These are phyloP conservation scores for Rubus parviflorus DNA, from an alignment of 306 rosid species.

Conservation along the genomic window DNA sequence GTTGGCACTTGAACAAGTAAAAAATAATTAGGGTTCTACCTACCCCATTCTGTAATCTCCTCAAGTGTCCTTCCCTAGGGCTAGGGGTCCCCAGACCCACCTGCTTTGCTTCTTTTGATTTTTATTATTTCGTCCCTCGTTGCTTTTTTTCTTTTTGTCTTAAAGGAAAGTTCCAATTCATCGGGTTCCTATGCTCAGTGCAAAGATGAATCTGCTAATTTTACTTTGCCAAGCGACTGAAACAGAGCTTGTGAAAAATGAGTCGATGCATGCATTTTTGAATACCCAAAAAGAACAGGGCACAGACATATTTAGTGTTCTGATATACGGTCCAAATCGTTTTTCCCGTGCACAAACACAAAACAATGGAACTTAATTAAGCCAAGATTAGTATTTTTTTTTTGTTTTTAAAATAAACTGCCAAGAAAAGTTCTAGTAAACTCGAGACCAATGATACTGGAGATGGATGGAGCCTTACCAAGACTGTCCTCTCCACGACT, in stretches of 20 bases:
- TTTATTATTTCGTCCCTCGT: not conserved
- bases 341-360: too few species aligned
- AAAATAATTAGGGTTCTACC: conserved; percentile 60
- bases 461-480: too few species aligned
- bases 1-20: conserved; percentile 36
- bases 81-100: conserved; percentile 18
- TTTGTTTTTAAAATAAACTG: too few species aligned
- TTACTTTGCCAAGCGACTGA: not conserved
- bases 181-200: conserved; percentile 21
- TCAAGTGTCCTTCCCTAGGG: conserved; percentile 41
- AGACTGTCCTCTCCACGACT: too few species aligned
- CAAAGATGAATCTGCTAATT: not conserved
- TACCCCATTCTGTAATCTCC: conserved; percentile 46
- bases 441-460: too few species aligned
- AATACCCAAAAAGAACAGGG: too few species aligned
- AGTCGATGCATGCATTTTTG: too few species aligned
- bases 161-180: conserved; percentile 14
- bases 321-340: too few species aligned
- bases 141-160: conserved; percentile 9
- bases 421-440: too few species aligned
- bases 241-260: not conserved
- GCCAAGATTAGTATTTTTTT: too few species aligned
- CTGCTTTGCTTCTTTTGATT: conserved; percentile 16
- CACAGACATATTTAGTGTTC: too few species aligned
- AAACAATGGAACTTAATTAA: too few species aligned